Percentiles rank a stretch among this genome's conserved stretches.
Evolutionary conservation across 805 yeast genomes (phyloP).

Genomic region (Torulaspora quercuum): DNA sequence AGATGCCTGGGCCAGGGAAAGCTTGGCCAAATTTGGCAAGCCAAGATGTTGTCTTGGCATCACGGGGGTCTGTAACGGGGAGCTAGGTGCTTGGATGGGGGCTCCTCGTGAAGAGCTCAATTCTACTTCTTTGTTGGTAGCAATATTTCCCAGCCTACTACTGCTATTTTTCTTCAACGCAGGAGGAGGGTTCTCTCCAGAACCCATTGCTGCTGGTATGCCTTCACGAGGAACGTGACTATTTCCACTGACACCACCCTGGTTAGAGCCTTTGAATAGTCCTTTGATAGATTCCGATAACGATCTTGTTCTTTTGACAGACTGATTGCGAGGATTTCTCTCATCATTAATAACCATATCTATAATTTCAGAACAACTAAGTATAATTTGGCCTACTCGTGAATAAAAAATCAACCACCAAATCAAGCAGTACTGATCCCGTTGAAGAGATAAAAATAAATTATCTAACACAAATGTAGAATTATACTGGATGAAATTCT

Average conservation of each 20-base stretch:
- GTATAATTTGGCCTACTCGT: too few species aligned
- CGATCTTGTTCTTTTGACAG: conserved; percentile 24
- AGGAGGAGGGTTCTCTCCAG: conserved; percentile 9
- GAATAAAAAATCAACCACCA: too few species aligned
- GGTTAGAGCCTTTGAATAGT: conserved; percentile 17
- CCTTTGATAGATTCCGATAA: conserved; percentile 30
- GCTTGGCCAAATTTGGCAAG: conserved; percentile 21
- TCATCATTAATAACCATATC: conserved; percentile 11
- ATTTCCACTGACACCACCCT: conserved; percentile 1
- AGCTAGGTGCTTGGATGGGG: conserved; percentile 8
- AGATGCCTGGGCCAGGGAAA: conserved; percentile 19
- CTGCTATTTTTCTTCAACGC: conserved; percentile 12
- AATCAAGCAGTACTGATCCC: too few species aligned
- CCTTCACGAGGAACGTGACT: background rate
- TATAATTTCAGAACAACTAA: conserved; percentile 42
- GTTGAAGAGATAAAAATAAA: too few species aligned
- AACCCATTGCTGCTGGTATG: background rate
- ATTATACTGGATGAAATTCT: too few species aligned
- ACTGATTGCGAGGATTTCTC: conserved; percentile 11
- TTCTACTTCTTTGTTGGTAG: conserved; percentile 26
- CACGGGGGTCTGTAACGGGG: conserved; percentile 22
- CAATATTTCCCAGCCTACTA: conserved; percentile 14
- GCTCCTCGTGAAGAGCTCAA: conserved; percentile 21
- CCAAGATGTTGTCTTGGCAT: conserved; percentile 14
- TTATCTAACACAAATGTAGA: too few species aligned